phyloP scores from a whole-genome alignment of 2,329 filamentous ascomycete genomes.

The Fusarium sp. region DNA sequence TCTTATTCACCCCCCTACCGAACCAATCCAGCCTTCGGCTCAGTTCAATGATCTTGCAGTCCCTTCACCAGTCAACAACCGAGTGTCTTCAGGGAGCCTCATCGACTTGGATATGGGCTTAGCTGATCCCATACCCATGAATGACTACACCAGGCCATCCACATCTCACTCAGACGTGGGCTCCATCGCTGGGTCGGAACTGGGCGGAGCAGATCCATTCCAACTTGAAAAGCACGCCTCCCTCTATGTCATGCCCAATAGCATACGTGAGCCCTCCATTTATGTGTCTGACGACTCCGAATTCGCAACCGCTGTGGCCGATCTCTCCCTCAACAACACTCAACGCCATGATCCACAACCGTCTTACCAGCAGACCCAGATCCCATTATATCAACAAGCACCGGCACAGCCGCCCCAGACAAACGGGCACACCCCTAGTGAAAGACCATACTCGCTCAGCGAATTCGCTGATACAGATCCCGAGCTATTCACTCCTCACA shows the following conservation, averaged over 20 bases:
- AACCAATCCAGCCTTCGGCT: constrained; percentile 56
- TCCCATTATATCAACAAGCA: constrained; percentile 26
- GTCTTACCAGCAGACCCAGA: constrained; percentile 34
- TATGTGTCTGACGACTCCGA: constrained; percentile 69
- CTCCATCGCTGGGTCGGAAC: constrained; percentile 65
- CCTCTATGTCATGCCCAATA: constrained; percentile 56
- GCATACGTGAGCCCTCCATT: constrained; percentile 64
- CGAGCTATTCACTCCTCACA: constrained; percentile 49
- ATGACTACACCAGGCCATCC: constrained; percentile 62
- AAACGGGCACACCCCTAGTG: constrained; percentile 29
- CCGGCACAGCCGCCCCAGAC: constrained; percentile 18
- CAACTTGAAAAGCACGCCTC: constrained; percentile 71
- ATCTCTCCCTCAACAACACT: constrained; percentile 43
- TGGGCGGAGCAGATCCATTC: constrained; percentile 66
- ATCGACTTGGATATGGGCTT: constrained; percentile 66
- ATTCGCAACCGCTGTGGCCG: constrained; percentile 52
- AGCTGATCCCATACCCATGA: constrained; percentile 56
- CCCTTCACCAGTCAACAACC: constrained; percentile 50
- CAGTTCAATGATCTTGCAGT: constrained; percentile 54
- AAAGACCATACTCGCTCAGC: constrained; percentile 52
- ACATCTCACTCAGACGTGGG: constrained; percentile 68
- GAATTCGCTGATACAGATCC: constrained; percentile 55
- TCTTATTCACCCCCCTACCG: constrained; percentile 62
- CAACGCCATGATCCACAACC: constrained; percentile 31
- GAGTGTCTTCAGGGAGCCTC: constrained; percentile 56